Conservation (phyloP, 805 yeast genomes). For the Candida tibetensis region DNA sequence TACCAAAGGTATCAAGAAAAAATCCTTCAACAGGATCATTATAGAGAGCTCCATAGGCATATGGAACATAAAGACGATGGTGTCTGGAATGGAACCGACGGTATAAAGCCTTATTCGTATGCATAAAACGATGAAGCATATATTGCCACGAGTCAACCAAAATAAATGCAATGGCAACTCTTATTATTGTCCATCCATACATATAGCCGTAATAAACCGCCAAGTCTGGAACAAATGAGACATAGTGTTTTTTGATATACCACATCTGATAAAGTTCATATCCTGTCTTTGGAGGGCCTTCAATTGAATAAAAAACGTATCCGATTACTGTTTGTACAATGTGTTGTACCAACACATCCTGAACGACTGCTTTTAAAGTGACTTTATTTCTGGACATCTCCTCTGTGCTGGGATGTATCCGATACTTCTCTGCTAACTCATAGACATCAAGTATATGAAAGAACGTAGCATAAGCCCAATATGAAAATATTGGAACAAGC, state of each 20-base stretch:
- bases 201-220: slow-evolving; percentile 53
- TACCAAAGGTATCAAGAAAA: slow-evolving; percentile 85
- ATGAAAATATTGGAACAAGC: slow-evolving; percentile 72
- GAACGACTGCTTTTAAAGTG: slow-evolving; percentile 60
- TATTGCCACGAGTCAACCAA: slow-evolving; percentile 96
- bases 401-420: slow-evolving; percentile 93
- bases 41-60: slow-evolving; percentile 94
- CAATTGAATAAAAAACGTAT: slow-evolving; percentile 48
- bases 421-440: slow-evolving; percentile 73
- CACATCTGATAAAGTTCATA: slow-evolving; percentile 48
- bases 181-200: slow-evolving; percentile 60
- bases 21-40: slow-evolving; percentile 95
- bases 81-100: slow-evolving; percentile 88
- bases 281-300: slow-evolving; percentile 53
- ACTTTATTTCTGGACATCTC: slow-evolving; percentile 75
- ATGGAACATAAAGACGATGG: slow-evolving; percentile 91
- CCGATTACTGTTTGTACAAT: slow-evolving; percentile 78
- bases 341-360: slow-evolving; percentile 85
- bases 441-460: slow-evolving; percentile 75
- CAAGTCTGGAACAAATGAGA: slow-evolving; percentile 44
- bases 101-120: slow-evolving; percentile 71
- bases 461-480: slow-evolving; percentile 74
- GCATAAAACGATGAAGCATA: slow-evolving; percentile 86
- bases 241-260: slow-evolving; percentile 37
- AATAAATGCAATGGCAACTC: slow-evolving; percentile 59